Percentiles rank a stretch among this genome's conserved stretches.
phyloP scores from a whole-genome alignment of 192 early-diverging fungal genomes.

The Ramicandelaber brevisporus region DNA sequence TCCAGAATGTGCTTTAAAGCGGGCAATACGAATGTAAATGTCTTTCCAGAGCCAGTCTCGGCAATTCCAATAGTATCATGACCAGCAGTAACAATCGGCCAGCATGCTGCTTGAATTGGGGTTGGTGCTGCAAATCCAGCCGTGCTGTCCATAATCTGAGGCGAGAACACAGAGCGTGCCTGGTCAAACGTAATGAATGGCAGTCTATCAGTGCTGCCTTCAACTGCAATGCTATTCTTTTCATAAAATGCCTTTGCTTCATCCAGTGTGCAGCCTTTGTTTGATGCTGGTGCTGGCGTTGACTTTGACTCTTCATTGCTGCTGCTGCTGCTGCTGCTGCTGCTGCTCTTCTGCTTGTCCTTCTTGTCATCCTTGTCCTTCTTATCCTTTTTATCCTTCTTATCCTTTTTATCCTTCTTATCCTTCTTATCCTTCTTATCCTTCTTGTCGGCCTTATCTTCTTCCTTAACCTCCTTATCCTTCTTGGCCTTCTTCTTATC shows the following conservation, averaged over 20 bases:
- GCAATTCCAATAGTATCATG: constrained; percentile 88
- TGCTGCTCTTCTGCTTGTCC: not conserved
- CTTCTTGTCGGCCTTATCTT: constrained; percentile 3
- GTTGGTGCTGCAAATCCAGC: constrained; percentile 61
- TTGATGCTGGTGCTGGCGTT: not conserved
- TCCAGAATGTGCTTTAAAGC: constrained; percentile 54
- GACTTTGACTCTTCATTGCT: not conserved
- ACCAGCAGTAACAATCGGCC: constrained; percentile 61
- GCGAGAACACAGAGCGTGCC: constrained; percentile 35
- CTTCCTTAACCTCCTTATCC: constrained; percentile 11
- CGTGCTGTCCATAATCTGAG: constrained; percentile 33
- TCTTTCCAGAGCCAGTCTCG: constrained; percentile 90
- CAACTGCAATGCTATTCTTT: constrained; percentile 31
- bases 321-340: not conserved
- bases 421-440: constrained; percentile 6
- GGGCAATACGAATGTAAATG: constrained; percentile 81
- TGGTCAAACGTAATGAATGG: constrained; percentile 56
- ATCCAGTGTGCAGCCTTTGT: constrained; percentile 3
- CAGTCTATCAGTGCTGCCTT: constrained; percentile 19
- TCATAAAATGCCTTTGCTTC: constrained; percentile 22
- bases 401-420: constrained; percentile 6
- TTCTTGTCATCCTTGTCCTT: constrained; percentile 13
- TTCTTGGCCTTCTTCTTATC: constrained; percentile 4
- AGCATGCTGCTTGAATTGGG: constrained; percentile 78
- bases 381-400: constrained; percentile 1